These are phyloP conservation scores for Mesotaenium endlicherianum DNA, from an alignment of 139 green algal genomes.

Conservation along the genomic window DNA sequence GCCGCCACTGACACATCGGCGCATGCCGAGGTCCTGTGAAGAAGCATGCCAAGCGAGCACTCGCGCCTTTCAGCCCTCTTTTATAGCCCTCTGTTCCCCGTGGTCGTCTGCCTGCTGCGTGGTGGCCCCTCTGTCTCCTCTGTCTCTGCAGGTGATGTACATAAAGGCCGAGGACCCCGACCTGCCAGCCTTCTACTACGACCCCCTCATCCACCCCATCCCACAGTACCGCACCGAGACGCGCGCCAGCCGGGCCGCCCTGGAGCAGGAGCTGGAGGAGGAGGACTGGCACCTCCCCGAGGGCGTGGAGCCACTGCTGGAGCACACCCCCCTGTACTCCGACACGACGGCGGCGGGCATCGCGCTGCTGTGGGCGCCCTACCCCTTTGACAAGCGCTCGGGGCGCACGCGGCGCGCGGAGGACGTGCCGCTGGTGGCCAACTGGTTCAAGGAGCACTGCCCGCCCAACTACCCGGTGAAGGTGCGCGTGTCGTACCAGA, in stretches of 20 bases:
- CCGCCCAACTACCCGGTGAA: conserved; percentile 89
- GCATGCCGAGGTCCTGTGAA: too few relatives aligned
- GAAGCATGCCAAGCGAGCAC: too few relatives aligned
- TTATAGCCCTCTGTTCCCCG: too few relatives aligned
- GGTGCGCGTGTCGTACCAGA: conserved; percentile 98
- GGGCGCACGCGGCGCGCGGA: conserved; percentile 81
- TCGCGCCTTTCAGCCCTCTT: too few relatives aligned
- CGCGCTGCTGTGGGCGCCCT: conserved; percentile 89
- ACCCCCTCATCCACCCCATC: conserved; percentile 98
- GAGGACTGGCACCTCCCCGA: conserved; percentile 86
- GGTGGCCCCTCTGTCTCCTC: too few relatives aligned
- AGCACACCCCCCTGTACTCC: conserved; percentile 65
- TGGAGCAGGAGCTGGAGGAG: conserved; percentile 64
- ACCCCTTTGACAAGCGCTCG: conserved; percentile 88
- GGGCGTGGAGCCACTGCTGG: conserved; percentile 65
- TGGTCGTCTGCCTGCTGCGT: too few relatives aligned
- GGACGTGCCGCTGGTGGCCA: conserved; percentile 93
- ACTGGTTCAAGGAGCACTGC: conserved; percentile 84
- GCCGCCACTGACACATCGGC: too few relatives aligned
- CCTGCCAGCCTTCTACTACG: conserved; percentile 98
- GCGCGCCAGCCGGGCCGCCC: neutral
- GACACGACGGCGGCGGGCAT: conserved; percentile 89
- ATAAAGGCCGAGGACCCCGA: conserved; percentile 99
- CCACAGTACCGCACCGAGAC: conserved; percentile 73
- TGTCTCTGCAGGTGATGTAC: conserved; percentile 83